phyloP scores from a whole-genome alignment of 169 alveolate genomes.

The Cryptosporidium ubiquitum region DNA sequence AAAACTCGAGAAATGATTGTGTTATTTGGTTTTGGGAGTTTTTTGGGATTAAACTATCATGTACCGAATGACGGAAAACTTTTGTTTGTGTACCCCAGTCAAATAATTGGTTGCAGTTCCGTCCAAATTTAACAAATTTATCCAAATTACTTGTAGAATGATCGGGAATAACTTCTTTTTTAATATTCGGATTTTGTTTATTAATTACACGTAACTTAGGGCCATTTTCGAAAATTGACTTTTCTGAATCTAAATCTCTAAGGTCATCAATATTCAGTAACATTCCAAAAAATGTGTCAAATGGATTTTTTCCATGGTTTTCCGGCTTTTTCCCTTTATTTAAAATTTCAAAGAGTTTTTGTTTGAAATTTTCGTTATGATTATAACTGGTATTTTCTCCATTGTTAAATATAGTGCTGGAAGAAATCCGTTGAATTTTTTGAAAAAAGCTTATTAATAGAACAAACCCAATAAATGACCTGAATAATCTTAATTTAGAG shows the following conservation, averaged over 20 bases:
- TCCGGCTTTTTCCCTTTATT: background rate
- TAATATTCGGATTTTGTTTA: background rate
- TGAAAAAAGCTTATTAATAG: background rate
- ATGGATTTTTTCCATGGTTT: background rate
- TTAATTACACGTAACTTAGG: background rate
- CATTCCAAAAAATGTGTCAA: background rate
- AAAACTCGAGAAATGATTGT: constrained; percentile 16
- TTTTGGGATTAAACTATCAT: background rate
- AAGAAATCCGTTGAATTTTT: background rate
- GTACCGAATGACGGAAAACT: background rate
- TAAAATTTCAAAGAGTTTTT: background rate
- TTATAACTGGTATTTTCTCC: background rate
- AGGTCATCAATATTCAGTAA: background rate
- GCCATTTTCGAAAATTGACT: background rate
- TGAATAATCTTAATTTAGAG: background rate
- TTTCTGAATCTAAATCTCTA: background rate
- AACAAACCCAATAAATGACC: background rate
- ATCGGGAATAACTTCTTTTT: background rate
- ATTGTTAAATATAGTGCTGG: background rate
- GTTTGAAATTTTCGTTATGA: background rate
- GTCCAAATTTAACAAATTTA: too few relatives aligned
- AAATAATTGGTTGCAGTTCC: background rate
- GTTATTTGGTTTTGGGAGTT: background rate
- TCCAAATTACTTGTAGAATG: background rate
- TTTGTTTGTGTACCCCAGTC: background rate